Conservation (phyloP, 352 stramenopile species). For the Globisporangium uncinulatum region DNA sequence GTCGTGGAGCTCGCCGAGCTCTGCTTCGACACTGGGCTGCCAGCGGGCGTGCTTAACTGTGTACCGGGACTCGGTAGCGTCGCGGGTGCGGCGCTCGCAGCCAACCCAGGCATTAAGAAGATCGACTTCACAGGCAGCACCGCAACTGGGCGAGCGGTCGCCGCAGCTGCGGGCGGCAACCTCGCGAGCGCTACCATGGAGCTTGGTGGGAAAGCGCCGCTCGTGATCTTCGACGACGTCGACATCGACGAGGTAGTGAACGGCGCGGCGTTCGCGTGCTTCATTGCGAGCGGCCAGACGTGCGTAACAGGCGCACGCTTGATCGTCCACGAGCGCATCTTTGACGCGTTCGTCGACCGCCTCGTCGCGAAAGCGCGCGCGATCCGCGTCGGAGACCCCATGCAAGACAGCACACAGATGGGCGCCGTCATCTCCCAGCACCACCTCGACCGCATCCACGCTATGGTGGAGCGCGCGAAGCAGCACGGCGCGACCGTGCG, state of each 20-base stretch:
- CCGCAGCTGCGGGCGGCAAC: constrained; percentile 28
- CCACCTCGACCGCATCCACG: constrained; percentile 54
- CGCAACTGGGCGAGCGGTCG: constrained; percentile 27
- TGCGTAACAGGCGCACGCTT: constrained; percentile 78
- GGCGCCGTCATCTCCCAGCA: constrained; percentile 62
- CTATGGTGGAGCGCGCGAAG: constrained; percentile 72
- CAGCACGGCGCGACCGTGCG: constrained; percentile 72
- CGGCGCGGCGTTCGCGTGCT: constrained; percentile 56
- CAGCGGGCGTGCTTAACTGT: constrained; percentile 43
- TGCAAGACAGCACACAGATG: constrained; percentile 46
- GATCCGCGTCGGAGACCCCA: constrained; percentile 51
- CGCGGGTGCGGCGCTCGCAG: constrained; percentile 28
- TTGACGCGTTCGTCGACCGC: constrained; percentile 67
- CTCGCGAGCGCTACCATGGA: constrained; percentile 57
- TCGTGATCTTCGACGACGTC: constrained; percentile 61
- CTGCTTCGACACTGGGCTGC: constrained; percentile 28
- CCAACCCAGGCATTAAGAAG: constrained; percentile 37
- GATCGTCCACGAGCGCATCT: constrained; percentile 77
- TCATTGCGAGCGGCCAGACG: constrained; percentile 74
- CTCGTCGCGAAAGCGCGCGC: constrained; percentile 44
- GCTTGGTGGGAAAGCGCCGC: constrained; percentile 61
- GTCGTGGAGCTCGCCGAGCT: constrained; percentile 41
- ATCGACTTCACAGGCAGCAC: constrained; percentile 54
- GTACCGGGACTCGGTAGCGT: constrained; percentile 31
- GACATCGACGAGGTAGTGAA: constrained; percentile 60